Percentiles rank a stretch among this genome's conserved stretches.
phyloP scores from a whole-genome alignment of 805 yeast genomes.

The Cyberlindnera xishuangbannaensis region DNA sequence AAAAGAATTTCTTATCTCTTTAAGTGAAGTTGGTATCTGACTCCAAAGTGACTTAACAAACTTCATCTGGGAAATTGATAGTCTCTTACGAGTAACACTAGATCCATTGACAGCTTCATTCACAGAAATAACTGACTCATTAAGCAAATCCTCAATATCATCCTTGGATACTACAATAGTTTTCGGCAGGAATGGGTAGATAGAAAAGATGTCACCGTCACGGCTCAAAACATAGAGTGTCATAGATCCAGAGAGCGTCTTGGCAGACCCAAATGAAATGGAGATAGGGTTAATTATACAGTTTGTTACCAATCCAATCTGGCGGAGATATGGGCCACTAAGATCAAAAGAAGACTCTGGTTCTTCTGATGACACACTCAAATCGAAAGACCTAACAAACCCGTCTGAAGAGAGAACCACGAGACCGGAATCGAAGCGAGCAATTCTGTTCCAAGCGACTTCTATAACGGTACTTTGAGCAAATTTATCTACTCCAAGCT shows the following conservation, averaged over 20 bases:
- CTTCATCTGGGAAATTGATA: constrained; percentile 30
- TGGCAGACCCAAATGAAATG: constrained; percentile 22
- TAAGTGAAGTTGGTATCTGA: constrained; percentile 17
- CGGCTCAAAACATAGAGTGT: constrained; percentile 46
- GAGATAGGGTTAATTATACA: constrained; percentile 19
- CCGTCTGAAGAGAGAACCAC: constrained; percentile 34
- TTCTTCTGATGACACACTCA: constrained; percentile 23
- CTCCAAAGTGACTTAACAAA: constrained; percentile 31
- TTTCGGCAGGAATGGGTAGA: constrained; percentile 61
- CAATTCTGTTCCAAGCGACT: constrained; percentile 40
- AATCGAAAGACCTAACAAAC: constrained; percentile 31
- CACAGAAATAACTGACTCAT: constrained; percentile 27
- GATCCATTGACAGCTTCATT: constrained; percentile 22
- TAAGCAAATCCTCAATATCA: constrained; percentile 28
- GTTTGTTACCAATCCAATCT: constrained; percentile 19
- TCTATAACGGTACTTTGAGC: constrained; percentile 29
- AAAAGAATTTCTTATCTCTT: constrained; percentile 19
- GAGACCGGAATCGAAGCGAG: constrained; percentile 37
- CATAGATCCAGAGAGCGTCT: constrained; percentile 34
- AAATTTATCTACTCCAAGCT: constrained; percentile 25
- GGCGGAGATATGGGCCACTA: constrained; percentile 11
- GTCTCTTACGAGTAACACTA: constrained; percentile 6
- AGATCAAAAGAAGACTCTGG: constrained; percentile 23
- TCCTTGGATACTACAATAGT: constrained; percentile 32
- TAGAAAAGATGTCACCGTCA: constrained; percentile 54